Conservation (phyloP, 2,329 filamentous ascomycete genomes). For the Ophiognomonia clavigignenti-juglandacearum region DNA sequence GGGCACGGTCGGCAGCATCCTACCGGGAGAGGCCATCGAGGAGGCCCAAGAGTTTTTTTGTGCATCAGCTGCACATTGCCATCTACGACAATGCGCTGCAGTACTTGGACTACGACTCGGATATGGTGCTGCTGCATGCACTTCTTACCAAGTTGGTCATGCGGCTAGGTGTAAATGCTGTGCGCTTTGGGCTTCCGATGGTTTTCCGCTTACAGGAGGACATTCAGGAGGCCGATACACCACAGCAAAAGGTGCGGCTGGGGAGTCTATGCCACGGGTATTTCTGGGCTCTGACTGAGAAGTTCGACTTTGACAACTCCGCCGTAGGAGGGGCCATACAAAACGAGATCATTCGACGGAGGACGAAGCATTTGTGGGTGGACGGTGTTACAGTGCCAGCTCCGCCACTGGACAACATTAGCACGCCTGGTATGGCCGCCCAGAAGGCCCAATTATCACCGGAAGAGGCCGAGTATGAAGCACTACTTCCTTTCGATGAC, state of each 20-base stretch:
- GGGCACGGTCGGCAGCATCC: constrained; percentile 66
- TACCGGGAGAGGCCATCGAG: constrained; percentile 52
- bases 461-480: constrained; percentile 55
- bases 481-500: constrained; percentile 71
- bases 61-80: constrained; percentile 77
- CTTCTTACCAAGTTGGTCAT: constrained; percentile 70
- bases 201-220: constrained; percentile 84
- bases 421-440: constrained; percentile 42
- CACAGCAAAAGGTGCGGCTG: constrained; percentile 69
- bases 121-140: constrained; percentile 72
- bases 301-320: constrained; percentile 70
- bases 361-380: constrained; percentile 73
- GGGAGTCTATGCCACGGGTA: constrained; percentile 87
- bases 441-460: constrained; percentile 42
- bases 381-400: constrained; percentile 69
- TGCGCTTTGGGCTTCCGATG: constrained; percentile 78
- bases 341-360: constrained; percentile 70
- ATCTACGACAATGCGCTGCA: constrained; percentile 87
- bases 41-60: constrained; percentile 61
- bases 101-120: constrained; percentile 64
- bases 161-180: constrained; percentile 77
- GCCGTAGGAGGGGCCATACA: constrained; percentile 66
- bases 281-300: constrained; percentile 73
- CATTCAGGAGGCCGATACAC: constrained; percentile 60
- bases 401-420: constrained; percentile 56